Base-by-base conservation (phyloP, 148 eudicot species). In the Dysphania ambrosioides region DNA sequence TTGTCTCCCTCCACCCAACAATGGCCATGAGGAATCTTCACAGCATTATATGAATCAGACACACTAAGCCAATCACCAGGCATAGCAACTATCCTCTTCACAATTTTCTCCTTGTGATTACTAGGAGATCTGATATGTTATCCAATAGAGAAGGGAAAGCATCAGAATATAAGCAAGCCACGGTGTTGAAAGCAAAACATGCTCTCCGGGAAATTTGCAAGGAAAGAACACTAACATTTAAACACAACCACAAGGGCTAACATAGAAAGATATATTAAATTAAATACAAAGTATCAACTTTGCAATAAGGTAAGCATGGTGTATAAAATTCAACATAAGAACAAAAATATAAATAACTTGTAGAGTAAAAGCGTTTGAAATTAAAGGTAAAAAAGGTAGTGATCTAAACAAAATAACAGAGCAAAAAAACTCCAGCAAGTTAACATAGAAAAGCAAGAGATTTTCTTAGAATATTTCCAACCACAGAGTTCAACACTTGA, bases 1-100 rank as follows among this genome's bases (percentile, higher is more conserved):
- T 96, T 86, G 78, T 96, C 97, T 72, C 99, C 99, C 71, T 88
- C 97, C 79, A 96, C 97, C 99, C 99, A 96, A 85, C 99, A 96
- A 85, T 89, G 94, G 57, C 99, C 99, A 77, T 87, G 86, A 24
- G 97, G 97, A 71, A 96, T 79, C 85, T 78, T 85, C 66, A 85
- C 61, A 65, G 82, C 63, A 79, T 92, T 97, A 71, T 79, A 60
- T 57, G 83, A 67, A 75, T 79, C 67, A 60, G 90, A 78, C 70
- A 61, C 58, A 72, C 70, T 78, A 75, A 92, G 80, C 97, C 96
- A 90, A 65, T 92, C 97, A 78, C 97, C 99, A 8, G 97, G 93
- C 85, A 96, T 76, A 73, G 86, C 97, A 72, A 86, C 76, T 71
- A 96, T 96, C 83, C 99, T 89, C 87, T 96, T 96, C 38, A 90